These are phyloP conservation scores for Diaporthe nobilis DNA, from an alignment of 2,329 filamentous ascomycete species.

Conservation along the genomic window DNA sequence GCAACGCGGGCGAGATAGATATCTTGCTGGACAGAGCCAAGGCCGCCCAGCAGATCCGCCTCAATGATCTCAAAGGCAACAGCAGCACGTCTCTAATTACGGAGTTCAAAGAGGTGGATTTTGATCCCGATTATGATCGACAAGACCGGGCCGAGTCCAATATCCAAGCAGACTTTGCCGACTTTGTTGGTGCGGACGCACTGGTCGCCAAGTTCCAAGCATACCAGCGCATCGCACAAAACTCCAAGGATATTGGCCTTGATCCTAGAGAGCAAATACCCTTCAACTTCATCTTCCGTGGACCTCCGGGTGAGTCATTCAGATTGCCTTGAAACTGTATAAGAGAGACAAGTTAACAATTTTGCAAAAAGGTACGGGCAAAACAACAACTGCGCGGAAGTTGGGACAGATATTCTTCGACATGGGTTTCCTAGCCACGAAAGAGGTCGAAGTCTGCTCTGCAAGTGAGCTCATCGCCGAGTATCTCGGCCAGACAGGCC, in stretches of 20 bases:
- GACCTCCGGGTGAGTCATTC: background rate
- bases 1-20: background rate
- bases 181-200: background rate
- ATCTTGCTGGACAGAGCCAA: constrained; percentile 7
- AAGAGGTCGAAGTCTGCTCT: background rate
- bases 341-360: background rate
- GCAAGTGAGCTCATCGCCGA: background rate
- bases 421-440: background rate
- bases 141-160: background rate
- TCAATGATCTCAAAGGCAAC: background rate
- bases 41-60: background rate
- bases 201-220: background rate
- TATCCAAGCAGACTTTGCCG: background rate
- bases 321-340: too few relatives aligned
- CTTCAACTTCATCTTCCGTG: background rate
- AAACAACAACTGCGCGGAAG: background rate
- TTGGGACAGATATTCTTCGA: background rate
- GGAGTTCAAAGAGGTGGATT: background rate
- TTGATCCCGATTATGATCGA: background rate
- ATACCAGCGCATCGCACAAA: background rate
- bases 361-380: background rate
- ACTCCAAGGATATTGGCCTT: background rate
- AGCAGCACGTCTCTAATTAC: background rate
- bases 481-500: background rate
- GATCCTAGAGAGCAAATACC: background rate